Evolutionary conservation across 768 basidiomycete species (phyloP).

Genomic region (Sporobolomyces phaffii): DNA sequence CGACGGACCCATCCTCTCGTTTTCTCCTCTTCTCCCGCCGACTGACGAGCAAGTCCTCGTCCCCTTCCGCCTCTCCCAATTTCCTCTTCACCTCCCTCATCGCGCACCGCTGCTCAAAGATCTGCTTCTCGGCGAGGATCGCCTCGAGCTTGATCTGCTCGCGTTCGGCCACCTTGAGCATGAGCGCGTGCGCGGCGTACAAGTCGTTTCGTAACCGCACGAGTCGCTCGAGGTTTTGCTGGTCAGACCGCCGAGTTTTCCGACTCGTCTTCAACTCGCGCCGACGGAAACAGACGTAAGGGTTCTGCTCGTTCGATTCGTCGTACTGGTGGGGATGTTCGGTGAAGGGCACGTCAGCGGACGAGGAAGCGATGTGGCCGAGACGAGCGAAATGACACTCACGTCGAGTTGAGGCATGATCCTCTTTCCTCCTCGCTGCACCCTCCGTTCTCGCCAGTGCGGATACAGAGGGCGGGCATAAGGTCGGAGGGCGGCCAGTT

Average conservation of each 20-base stretch:
- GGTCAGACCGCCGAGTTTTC: conserved; percentile 88
- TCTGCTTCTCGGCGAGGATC: conserved; percentile 55
- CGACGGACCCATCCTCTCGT: conserved; percentile 26
- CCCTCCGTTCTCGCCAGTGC: conserved; percentile 80
- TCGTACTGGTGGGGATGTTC: conserved; percentile 62
- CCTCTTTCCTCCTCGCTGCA: conserved; percentile 69
- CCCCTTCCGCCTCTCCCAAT: conserved; percentile 49
- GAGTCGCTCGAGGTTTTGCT: conserved; percentile 81
- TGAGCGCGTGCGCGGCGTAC: conserved; percentile 63
- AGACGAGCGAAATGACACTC: conserved; percentile 44
- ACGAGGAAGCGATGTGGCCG: neutral
- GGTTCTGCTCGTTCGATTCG: conserved; percentile 79
- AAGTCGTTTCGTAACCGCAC: conserved; percentile 73
- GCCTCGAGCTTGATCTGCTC: conserved; percentile 69
- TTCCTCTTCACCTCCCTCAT: conserved; percentile 75
- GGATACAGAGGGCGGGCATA: conserved; percentile 57
- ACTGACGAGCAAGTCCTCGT: conserved; percentile 46
- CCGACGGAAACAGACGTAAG: conserved; percentile 93
- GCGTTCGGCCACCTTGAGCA: conserved; percentile 61
- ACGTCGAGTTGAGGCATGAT: conserved; percentile 87
- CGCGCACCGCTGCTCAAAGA: conserved; percentile 73
- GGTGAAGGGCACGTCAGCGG: too few species aligned
- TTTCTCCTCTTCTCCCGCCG: conserved; percentile 41
- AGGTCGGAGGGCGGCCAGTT: conserved; percentile 57
- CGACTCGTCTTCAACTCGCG: conserved; percentile 88